Base-by-base conservation (phyloP, 2,329 filamentous ascomycete genomes). In the Colletotrichum melonis region DNA sequence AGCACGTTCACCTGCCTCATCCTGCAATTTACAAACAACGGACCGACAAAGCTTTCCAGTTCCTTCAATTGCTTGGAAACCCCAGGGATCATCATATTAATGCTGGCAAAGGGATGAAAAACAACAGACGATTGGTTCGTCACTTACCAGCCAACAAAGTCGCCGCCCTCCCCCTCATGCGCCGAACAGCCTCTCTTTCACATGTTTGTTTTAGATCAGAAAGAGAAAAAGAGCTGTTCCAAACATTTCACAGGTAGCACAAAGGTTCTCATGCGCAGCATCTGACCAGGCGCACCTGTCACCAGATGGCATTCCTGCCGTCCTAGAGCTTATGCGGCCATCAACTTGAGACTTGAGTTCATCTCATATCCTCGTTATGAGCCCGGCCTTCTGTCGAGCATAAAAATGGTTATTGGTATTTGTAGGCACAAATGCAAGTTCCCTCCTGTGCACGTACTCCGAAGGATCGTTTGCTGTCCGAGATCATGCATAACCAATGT, bases 241-340 rank as follows among this genome's bases (percentile, higher is more conserved):
- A 26, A 12, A 12, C 16, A 32, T 19, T 3, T 24, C 57, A 42
- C 38, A 8, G 6, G 16, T 42, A 49, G 30, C 57, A 49, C 42
- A 49, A 46, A 62, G 65, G 46, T 56, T 68, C 56, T 68, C 30
- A 68, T 68, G 57, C 66, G 57, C 66, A 42, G 57, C 42, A 30
- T 68, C 32, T 32, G 22, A 30, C 26, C 26, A 8, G n/a, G 2
- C 22, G 3, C 56, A 28, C 38, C 65, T 52, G 42, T 49, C 28
- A 42, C 35, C 65, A 59, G 42, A 59, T 60, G 64, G 57, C 64
- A 35, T 54, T 30, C 46, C 24, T 46, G 9, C 11, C 12, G n/a
- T 30, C 46, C 35, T 30, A 9, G 42, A 16, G 42, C 38, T 63
- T 32, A 54, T 35, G 46, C 38, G 38, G 14, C 16, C 38, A 8